These are phyloP conservation scores for Goffeauzyma gilvescens DNA, from an alignment of 768 basidiomycete genomes.

Conservation along the genomic window DNA sequence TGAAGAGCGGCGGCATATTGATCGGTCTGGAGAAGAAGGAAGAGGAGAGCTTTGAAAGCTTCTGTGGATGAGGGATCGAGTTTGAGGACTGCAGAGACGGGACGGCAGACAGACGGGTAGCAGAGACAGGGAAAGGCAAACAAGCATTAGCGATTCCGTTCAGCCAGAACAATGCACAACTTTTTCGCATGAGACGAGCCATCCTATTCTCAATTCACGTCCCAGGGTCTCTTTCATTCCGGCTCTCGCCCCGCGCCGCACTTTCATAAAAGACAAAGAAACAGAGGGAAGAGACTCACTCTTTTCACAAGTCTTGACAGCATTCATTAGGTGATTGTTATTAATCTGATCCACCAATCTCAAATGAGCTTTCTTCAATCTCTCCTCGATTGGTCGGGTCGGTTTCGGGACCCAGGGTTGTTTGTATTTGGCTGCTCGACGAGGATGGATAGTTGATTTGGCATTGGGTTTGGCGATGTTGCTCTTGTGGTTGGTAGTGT, in stretches of 20 bases:
- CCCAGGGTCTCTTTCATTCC: no score
- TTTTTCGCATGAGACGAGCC: background rate
- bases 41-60: conserved; percentile 71
- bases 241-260: no score
- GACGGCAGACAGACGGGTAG: background rate
- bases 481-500: background rate
- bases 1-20: conserved; percentile 52
- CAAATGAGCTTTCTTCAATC: conserved; percentile 23
- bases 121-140: background rate
- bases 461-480: background rate
- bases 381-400: conserved; percentile 18
- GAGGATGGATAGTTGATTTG: background rate
- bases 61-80: conserved; percentile 17
- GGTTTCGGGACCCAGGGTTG: no score
- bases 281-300: conserved; percentile 36
- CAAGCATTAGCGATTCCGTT: background rate
- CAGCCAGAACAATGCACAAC: background rate
- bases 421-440: conserved; percentile 1
- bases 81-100: background rate
- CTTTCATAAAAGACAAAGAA: no score
- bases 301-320: conserved; percentile 80
- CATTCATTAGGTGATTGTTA: conserved; percentile 66
- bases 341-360: conserved; percentile 70
- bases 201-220: background rate
- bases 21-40: conserved; percentile 69